These are phyloP conservation scores for Vicia villosa DNA, from an alignment of 306 rosid species.

Conservation along the genomic window DNA sequence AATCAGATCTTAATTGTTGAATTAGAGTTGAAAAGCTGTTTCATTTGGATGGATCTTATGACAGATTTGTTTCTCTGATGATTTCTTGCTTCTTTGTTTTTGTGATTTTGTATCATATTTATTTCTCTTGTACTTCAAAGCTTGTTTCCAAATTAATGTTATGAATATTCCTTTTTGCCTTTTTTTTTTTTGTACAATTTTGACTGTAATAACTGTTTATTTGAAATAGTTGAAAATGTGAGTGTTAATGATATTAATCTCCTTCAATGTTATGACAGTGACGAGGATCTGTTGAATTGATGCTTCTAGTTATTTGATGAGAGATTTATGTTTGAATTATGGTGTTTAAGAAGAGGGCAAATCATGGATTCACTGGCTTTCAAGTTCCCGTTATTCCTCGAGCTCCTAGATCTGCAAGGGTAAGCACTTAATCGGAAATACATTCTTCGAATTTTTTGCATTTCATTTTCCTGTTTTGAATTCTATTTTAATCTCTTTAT, in stretches of 20 bases:
- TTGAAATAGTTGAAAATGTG: constrained; percentile 11
- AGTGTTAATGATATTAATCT: constrained; percentile 16
- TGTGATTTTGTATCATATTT: constrained; percentile 21
- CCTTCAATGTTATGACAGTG: constrained; percentile 52
- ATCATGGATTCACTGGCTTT: constrained; percentile 68
- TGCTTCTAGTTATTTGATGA: constrained; percentile 59
- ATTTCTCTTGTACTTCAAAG: not conserved
- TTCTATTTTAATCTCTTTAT: constrained; percentile 26
- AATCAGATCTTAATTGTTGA: constrained; percentile 28
- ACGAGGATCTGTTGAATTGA: constrained; percentile 44
- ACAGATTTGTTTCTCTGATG: constrained; percentile 15
- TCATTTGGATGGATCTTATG: constrained; percentile 13
- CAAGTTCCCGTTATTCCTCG: constrained; percentile 67
- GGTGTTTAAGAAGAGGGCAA: constrained; percentile 81
- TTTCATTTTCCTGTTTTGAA: constrained; percentile 26
- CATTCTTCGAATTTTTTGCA: constrained; percentile 24
- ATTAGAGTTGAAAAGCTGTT: constrained; percentile 9
- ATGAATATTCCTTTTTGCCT: constrained; percentile 13
- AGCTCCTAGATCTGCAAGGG: constrained; percentile 92
- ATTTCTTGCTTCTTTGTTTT: too few relatives aligned
- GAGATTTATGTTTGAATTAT: constrained; percentile 61
- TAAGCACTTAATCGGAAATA: constrained; percentile 40
- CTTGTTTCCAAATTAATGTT: constrained; percentile 12
- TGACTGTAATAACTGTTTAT: not conserved
- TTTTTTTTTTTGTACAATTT: not conserved